These are phyloP conservation scores for Lippia alba DNA, from an alignment of 305 asterid species.

Conservation along the genomic window DNA sequence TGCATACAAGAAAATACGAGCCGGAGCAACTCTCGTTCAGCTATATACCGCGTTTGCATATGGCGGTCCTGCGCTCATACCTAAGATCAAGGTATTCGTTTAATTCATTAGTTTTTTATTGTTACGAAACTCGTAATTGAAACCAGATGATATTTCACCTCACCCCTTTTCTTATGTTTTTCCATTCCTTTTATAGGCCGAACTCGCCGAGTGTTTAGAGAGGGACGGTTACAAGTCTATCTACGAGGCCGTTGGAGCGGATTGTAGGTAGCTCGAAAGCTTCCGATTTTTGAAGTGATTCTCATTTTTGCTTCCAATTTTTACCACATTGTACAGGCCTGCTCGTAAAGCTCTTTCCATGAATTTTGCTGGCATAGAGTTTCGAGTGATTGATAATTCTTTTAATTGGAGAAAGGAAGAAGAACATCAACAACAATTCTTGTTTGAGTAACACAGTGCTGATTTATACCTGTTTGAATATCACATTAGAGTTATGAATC, in stretches of 20 bases:
- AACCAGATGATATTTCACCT: background rate
- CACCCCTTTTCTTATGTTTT: background rate
- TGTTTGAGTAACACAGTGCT: background rate
- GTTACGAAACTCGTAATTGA: no score
- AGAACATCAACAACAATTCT: background rate
- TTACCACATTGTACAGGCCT: slow-evolving; percentile 37
- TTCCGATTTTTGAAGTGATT: background rate
- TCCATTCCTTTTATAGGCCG: slow-evolving; percentile 54
- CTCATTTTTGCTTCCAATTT: slow-evolving; percentile 28
- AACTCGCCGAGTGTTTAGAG: slow-evolving; percentile 81
- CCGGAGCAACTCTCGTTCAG: slow-evolving; percentile 96
- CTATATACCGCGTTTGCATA: slow-evolving; percentile 96
- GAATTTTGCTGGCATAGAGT: slow-evolving; percentile 29
- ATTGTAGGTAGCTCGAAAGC: slow-evolving; percentile 61
- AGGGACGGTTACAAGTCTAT: slow-evolving; percentile 89
- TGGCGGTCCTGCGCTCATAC: slow-evolving; percentile 97
- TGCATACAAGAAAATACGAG: slow-evolving; percentile 92
- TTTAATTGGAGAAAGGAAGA: slow-evolving; percentile 9
- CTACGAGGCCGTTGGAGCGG: slow-evolving; percentile 90
- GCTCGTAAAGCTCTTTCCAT: background rate
- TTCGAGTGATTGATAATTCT: slow-evolving; percentile 7
- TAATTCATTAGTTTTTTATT: background rate
- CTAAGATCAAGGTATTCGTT: slow-evolving; percentile 73
- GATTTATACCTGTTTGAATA: no score
- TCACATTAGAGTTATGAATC: no score